Evolutionary conservation across 148 eudicot genomes (phyloP).

Genomic region (Fagopyrum esculentum): DNA sequence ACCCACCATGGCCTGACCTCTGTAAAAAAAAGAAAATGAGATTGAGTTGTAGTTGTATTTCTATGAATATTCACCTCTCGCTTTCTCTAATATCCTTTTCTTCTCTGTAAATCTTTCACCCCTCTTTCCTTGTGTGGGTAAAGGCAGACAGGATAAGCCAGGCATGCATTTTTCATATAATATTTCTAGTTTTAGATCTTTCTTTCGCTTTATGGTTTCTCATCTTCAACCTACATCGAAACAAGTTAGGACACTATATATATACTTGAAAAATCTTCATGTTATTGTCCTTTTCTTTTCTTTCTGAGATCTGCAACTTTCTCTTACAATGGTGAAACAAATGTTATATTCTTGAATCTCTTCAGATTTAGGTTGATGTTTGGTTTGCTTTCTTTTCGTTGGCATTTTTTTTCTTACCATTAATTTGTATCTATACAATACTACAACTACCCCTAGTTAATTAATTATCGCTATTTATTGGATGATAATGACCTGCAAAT

Average conservation of each 20-base stretch:
- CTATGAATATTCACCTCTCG: too few relatives aligned
- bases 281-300: not conserved
- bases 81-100: too few relatives aligned
- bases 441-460: not conserved
- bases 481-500: not conserved
- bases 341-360: not conserved
- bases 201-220: not conserved
- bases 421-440: not conserved
- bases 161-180: not conserved
- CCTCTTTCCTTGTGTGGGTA: not conserved
- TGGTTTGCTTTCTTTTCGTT: not conserved
- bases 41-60: not conserved
- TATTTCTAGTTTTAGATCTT: not conserved
- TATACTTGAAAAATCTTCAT: not conserved
- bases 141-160: conserved; percentile 6
- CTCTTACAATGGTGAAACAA: not conserved
- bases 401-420: not conserved
- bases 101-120: not conserved
- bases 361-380: not conserved
- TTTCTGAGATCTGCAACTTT: not conserved
- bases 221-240: not conserved
- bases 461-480: not conserved
- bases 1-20: not conserved
- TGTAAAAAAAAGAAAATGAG: too few relatives aligned
- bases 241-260: not conserved